A percentile compares a stretch with the other conserved stretches of the same genome.
phyloP scores from a whole-genome alignment of 1,139 yeast species.

The Blastobotrys buckinghamii region DNA sequence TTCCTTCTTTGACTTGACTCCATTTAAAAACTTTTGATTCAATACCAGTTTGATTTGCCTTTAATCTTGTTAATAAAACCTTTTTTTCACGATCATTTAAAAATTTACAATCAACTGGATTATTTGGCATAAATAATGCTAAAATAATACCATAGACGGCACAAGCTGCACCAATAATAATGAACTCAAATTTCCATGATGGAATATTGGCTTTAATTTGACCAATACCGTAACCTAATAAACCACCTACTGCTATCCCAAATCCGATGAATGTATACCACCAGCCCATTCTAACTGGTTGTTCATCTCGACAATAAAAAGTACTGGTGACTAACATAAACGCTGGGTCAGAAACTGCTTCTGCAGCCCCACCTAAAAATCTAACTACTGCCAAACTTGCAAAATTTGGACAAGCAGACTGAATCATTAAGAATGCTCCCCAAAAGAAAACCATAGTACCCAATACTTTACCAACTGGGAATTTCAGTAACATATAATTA shows the following conservation, averaged over 20 bases:
- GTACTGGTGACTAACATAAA: slow-evolving; percentile 49
- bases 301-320: slow-evolving; percentile 50
- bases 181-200: slow-evolving; percentile 40
- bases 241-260: slow-evolving; percentile 36
- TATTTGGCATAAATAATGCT: slow-evolving; percentile 44
- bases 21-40: slow-evolving; percentile 47
- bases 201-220: slow-evolving; percentile 28
- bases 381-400: slow-evolving; percentile 47
- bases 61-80: slow-evolving; percentile 48
- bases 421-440: slow-evolving; percentile 45
- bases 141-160: slow-evolving; percentile 45
- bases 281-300: slow-evolving; percentile 37
- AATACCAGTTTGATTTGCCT: slow-evolving; percentile 42
- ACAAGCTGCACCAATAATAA: slow-evolving; percentile 28
- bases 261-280: slow-evolving; percentile 23
- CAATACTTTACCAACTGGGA: slow-evolving; percentile 49
- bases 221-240: slow-evolving; percentile 41
- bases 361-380: slow-evolving; percentile 47
- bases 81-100: slow-evolving; percentile 46
- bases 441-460: slow-evolving; percentile 43
- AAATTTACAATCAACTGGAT: slow-evolving; percentile 50
- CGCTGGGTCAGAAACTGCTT: slow-evolving; percentile 50
- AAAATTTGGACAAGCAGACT: slow-evolving; percentile 44
- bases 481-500: slow-evolving; percentile 45
- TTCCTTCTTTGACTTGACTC: slow-evolving; percentile 44